Conservation (phyloP, 441 rosid genomes). For the Geranium incanum region DNA sequence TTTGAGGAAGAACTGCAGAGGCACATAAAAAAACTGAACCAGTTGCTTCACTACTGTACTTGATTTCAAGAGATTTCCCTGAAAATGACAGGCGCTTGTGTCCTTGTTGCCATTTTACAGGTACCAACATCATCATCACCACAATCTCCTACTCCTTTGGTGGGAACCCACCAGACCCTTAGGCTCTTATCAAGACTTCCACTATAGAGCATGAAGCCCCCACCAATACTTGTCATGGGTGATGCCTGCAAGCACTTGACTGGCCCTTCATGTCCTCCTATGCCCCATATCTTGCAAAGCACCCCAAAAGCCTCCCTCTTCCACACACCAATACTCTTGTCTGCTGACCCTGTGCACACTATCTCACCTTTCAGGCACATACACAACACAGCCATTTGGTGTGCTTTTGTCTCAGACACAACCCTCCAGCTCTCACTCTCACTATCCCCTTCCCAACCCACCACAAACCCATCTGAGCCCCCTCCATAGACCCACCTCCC, state of each 20-base stretch:
- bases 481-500: slow-evolving; percentile 7
- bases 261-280: not conserved
- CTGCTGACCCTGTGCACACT: not conserved
- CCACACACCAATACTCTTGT: slow-evolving; percentile 2
- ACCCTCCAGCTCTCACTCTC: not conserved
- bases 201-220: not conserved
- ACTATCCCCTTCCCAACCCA: not conserved
- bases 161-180: slow-evolving; percentile 1
- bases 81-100: not conserved
- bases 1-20: no score
- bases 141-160: not conserved
- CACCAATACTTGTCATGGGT: not conserved
- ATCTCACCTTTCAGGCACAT: not conserved
- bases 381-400: not conserved
- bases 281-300: not conserved
- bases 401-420: not conserved
- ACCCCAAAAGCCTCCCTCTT: not conserved
- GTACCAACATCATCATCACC: not conserved
- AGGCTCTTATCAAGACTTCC: slow-evolving; percentile 4
- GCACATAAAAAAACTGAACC: not conserved
- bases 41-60: not conserved
- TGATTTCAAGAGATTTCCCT: not conserved
- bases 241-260: slow-evolving; percentile 6
- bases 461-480: slow-evolving; percentile 1
- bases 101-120: not conserved